A percentile compares a stretch with the other conserved stretches of the same genome.
Evolutionary conservation across 306 rosid genomes (phyloP).

Genomic region (Pyrus betulifolia): DNA sequence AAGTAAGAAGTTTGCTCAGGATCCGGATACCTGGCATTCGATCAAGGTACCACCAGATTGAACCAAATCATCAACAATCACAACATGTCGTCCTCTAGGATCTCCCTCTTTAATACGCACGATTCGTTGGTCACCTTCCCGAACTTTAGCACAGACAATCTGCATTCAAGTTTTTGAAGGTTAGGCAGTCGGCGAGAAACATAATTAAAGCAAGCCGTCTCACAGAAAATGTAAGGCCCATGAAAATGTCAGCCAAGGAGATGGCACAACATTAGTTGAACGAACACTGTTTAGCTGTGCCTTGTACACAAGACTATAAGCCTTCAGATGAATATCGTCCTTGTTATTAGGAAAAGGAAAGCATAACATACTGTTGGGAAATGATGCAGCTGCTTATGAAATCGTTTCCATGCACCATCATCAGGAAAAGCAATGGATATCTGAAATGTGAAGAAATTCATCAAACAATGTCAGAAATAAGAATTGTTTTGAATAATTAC

Average conservation of each 20-base stretch:
- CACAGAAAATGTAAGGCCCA: neutral
- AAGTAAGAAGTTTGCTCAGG: neutral
- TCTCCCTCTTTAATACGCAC: conserved; percentile 95
- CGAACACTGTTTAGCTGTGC: neutral
- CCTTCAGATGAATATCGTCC: neutral
- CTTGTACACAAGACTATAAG: neutral
- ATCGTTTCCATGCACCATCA: conserved; percentile 98
- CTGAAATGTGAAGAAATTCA: conserved; percentile 32
- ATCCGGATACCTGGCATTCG: conserved; percentile 81
- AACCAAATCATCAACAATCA: conserved; percentile 97
- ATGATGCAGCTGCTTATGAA: conserved; percentile 87
- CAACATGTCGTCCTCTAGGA: conserved; percentile 75
- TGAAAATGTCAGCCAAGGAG: neutral
- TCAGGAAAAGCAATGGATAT: conserved; percentile 92
- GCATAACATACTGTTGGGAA: conserved; percentile 67
- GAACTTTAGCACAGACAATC: conserved; percentile 96
- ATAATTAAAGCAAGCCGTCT: neutral
- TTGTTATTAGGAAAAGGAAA: neutral
- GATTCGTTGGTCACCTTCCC: conserved; percentile 90
- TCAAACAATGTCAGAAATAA: conserved; percentile 2
- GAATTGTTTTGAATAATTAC: neutral
- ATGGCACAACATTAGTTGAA: neutral
- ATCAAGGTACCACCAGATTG: conserved; percentile 95
- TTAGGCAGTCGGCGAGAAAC: neutral
- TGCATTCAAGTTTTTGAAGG: conserved; percentile 23